Percentiles rank a stretch among this genome's conserved stretches.
Conservation (phyloP, 164 flowering plant genomes). For the Vitis labrusca region DNA sequence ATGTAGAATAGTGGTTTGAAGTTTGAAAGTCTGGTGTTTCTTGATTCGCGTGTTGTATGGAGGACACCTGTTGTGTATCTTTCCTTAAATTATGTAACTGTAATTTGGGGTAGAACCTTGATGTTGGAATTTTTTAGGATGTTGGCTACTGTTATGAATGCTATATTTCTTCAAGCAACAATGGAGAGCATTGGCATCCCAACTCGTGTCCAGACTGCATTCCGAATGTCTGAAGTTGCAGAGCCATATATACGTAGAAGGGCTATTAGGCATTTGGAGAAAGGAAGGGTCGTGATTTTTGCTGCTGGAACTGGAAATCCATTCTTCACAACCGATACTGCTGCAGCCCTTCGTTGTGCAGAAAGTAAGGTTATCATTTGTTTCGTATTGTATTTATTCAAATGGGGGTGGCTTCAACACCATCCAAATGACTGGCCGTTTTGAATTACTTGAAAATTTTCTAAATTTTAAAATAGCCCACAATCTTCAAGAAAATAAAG, state of each 20-base stretch:
- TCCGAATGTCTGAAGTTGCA: constrained; percentile 98
- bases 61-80: background rate
- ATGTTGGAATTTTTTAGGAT: constrained; percentile 43
- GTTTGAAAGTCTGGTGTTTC: too few species aligned
- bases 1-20: too few species aligned
- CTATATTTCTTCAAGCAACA: constrained; percentile 98
- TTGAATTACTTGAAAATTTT: too few species aligned
- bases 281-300: constrained; percentile 96
- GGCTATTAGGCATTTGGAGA: constrained; percentile 95
- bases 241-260: constrained; percentile 95
- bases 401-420: too few species aligned
- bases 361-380: constrained; percentile 62
- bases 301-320: constrained; percentile 99
- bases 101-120: background rate
- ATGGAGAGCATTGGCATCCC: constrained; percentile 99
- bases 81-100: too few species aligned
- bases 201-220: constrained; percentile 97
- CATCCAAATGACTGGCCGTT: too few species aligned
- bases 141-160: constrained; percentile 99
- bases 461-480: too few species aligned
- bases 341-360: constrained; percentile 98
- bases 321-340: constrained; percentile 99
- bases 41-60: too few species aligned
- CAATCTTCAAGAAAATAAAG: too few species aligned
- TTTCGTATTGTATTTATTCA: too few species aligned